Conservation (phyloP, 2,329 filamentous ascomycete genomes). For the Thermothelomyces thermophilus region DNA sequence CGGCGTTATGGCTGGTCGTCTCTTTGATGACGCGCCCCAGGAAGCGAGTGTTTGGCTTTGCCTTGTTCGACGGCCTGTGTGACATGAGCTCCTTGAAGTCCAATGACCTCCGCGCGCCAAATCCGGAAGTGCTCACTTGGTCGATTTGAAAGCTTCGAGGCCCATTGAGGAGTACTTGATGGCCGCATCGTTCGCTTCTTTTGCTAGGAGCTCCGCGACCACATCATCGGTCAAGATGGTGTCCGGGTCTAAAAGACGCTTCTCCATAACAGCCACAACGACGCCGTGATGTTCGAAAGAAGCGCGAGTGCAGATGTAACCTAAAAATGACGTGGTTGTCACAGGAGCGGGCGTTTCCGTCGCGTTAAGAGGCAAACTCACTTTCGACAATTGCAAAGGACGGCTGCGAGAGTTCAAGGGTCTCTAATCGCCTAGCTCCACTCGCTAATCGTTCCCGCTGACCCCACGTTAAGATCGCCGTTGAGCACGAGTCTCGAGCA, state of each 20-base stretch:
- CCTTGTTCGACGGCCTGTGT: slow-evolving; percentile 57
- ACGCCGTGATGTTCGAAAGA: background rate
- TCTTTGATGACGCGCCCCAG: slow-evolving; percentile 81
- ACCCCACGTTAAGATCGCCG: background rate
- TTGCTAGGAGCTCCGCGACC: slow-evolving; percentile 69
- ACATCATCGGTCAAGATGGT: slow-evolving; percentile 64
- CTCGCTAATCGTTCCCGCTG: slow-evolving; percentile 1
- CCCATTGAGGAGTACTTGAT: slow-evolving; percentile 70
- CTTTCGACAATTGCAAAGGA: background rate
- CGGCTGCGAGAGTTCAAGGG: background rate
- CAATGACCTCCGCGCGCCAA: background rate
- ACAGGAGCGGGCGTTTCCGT: background rate
- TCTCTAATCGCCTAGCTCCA: background rate
- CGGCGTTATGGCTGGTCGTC: slow-evolving; percentile 82
- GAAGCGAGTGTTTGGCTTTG: slow-evolving; percentile 89
- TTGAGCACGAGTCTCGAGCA: too few relatives aligned
- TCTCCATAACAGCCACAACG: slow-evolving; percentile 1
- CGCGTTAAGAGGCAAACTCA: background rate
- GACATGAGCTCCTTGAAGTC: slow-evolving; percentile 4
- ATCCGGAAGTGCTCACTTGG: slow-evolving; percentile 36
- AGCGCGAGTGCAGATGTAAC: background rate
- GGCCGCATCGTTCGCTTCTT: slow-evolving; percentile 70
- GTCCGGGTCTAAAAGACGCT: slow-evolving; percentile 32
- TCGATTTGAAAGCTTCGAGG: slow-evolving; percentile 54
- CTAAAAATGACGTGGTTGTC: too few relatives aligned